These are phyloP conservation scores for Candida gigantensis DNA, from an alignment of 1,139 yeast genomes.

Conservation along the genomic window DNA sequence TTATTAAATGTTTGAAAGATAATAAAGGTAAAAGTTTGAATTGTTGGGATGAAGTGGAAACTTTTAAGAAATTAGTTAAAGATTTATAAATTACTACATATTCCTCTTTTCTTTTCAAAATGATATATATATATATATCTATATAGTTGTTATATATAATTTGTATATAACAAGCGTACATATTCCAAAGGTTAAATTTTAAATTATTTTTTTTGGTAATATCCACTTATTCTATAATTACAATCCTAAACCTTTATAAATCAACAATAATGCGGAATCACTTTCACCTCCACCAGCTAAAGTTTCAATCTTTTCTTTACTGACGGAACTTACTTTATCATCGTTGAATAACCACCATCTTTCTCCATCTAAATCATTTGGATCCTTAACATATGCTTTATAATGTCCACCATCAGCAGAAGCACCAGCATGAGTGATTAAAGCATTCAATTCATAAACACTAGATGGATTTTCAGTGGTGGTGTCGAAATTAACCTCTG, in stretches of 20 bases:
- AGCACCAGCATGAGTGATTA: constrained; percentile 92
- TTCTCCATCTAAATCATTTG: constrained; percentile 60
- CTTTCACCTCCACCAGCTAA: constrained; percentile 98
- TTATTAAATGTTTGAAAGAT: constrained; percentile 64
- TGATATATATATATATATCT: constrained; percentile 5
- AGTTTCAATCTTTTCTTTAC: constrained; percentile 75
- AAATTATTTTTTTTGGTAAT: not conserved
- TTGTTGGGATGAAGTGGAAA: constrained; percentile 85
- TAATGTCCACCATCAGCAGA: constrained; percentile 98
- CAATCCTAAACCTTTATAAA: constrained; percentile 78
- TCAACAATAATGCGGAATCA: constrained; percentile 86
- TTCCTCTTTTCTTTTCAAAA: too few relatives aligned
- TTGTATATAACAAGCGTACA: too few relatives aligned
- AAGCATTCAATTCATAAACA: constrained; percentile 77
- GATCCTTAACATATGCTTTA: constrained; percentile 82
- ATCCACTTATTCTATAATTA: constrained; percentile 18
- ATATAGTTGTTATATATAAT: not conserved
- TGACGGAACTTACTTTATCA: constrained; percentile 79
- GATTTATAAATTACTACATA: constrained; percentile 24
- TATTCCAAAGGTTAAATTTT: not conserved
- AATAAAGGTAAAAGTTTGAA: constrained; percentile 77
- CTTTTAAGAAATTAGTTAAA: constrained; percentile 58
- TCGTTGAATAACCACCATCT: constrained; percentile 96
- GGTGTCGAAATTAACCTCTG: constrained; percentile 30
- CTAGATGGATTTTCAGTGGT: constrained; percentile 85